Base-by-base conservation (phyloP, 1,139 yeast genomes). In the Arxiozyma bovina region DNA sequence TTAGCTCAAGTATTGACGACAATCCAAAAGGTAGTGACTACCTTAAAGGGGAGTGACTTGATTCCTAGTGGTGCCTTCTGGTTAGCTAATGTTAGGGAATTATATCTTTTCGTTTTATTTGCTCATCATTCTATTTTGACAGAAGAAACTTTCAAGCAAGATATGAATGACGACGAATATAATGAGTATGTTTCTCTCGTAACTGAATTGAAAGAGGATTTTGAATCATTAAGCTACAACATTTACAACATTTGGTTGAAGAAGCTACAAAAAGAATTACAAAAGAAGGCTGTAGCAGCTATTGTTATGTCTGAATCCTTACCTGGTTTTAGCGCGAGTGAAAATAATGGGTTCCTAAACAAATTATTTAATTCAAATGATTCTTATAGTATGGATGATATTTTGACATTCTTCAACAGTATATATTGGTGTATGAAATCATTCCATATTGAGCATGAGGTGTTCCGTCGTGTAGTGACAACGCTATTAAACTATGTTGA, bases 211-310 rank as follows among this genome's bases (percentile, higher is more conserved):
- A 89, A 88, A 73, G 96, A 88, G 69, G 99, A 93, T 73, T 85
- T 93, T 64, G 97, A 91, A 73, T 87, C 93, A 15, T 80, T 93
- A 58, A 90, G 96, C 49, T 93, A 86, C 74, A 93, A 93, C 73
- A 88, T 94, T 60, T 93, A 91, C 74, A 95, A 91, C 71, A 87
- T 93, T 77, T 91, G 97, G 98, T 85, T 93, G 90, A 90, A 89
- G 76, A 93, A 88, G 72, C 81, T 93, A 80, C 95, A 91, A 74
- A 88, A 87, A 70, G 87, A 86, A 60, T 75, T 93, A 67, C 96
- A 89, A 70, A 89, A 87, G 79, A 88, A 89, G 76, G 93, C 93
- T 52, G 85, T 93, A 48, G 85, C 96, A 17, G 98, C 98, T 1
- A 95, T 94, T 60, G 95, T 93, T 40, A 78, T 90, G 66, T 88